phyloP scores from a whole-genome alignment of 2,329 filamentous ascomycete species.

The Cytospora piceicola region DNA sequence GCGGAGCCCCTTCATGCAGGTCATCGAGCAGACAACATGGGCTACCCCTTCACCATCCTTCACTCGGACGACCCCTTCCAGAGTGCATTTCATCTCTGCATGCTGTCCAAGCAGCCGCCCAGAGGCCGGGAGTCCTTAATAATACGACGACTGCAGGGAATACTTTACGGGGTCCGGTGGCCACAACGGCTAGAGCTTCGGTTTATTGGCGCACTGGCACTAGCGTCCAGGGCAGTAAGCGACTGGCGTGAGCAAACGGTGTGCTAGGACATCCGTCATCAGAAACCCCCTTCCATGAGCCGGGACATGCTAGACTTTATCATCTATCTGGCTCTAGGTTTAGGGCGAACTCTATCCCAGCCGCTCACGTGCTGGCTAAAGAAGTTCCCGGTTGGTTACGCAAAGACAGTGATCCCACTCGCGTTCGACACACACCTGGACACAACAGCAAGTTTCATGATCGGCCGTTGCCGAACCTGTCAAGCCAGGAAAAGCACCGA shows the following conservation, averaged over 20 bases:
- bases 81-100: constrained; percentile 10
- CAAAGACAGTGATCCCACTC: constrained; percentile 30
- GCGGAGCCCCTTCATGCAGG: constrained; percentile 25
- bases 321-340: constrained; percentile 16
- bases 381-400: constrained; percentile 31
- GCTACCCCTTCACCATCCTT: constrained; percentile 24
- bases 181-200: constrained; percentile 12
- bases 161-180: constrained; percentile 2
- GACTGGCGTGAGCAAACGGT: constrained; percentile 22
- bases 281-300: constrained; percentile 14
- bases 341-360: constrained; percentile 22
- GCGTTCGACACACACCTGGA: constrained; percentile 24
- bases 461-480: constrained; percentile 38
- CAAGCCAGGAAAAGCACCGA: constrained; percentile 35
- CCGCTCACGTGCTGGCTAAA: constrained; percentile 35
- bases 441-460: constrained; percentile 33
- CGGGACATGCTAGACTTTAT: constrained; percentile 25
- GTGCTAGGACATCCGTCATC: constrained; percentile 15
- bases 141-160: constrained; percentile 6
- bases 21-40: constrained; percentile 28
- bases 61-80: constrained; percentile 16
- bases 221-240: constrained; percentile 18
- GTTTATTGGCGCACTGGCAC: constrained; percentile 19
- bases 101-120: constrained; percentile 12
- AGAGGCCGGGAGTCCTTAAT: constrained; percentile 2